Evolutionary conservation across 2,329 filamentous ascomycete genomes (phyloP).

Genomic region (Colletotrichum noveboracense): DNA sequence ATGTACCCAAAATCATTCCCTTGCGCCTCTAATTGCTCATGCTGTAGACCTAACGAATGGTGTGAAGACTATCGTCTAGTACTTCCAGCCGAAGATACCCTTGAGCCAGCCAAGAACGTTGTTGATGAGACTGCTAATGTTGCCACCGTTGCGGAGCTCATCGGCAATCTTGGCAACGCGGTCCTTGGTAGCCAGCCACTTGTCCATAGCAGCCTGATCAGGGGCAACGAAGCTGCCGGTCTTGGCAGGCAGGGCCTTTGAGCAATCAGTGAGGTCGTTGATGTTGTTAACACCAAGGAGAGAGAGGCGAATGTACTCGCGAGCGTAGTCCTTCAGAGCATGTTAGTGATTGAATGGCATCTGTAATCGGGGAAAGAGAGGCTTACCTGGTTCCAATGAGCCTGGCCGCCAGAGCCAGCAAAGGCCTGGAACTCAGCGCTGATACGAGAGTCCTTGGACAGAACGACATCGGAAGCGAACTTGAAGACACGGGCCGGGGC

Average conservation of each 20-base stretch:
- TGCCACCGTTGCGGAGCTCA: constrained; percentile 28
- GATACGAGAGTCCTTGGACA: constrained; percentile 41
- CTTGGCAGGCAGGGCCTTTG: constrained; percentile 49
- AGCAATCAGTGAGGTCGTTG: constrained; percentile 60
- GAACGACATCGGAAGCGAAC: constrained; percentile 46
- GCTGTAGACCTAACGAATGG: not conserved
- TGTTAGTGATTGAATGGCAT: not conserved
- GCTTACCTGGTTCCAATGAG: constrained; percentile 44
- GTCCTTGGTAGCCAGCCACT: constrained; percentile 31
- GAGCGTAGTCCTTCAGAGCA: constrained; percentile 49
- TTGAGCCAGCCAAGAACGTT: constrained; percentile 6
- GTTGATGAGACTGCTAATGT: not conserved
- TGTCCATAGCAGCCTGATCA: constrained; percentile 11
- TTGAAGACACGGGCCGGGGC: constrained; percentile 41
- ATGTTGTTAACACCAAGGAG: constrained; percentile 62
- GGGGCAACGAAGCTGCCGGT: constrained; percentile 24
- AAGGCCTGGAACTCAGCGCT: constrained; percentile 42
- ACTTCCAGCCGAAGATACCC: constrained; percentile 1
- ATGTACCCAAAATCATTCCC: not conserved
- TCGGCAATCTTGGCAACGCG: constrained; percentile 43
- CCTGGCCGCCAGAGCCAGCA: constrained; percentile 35
- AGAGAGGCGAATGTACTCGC: constrained; percentile 57
- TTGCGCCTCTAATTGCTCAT: not conserved
- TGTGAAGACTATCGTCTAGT: not conserved
- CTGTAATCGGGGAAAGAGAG: not conserved